phyloP scores from a whole-genome alignment of 768 basidiomycete species.

The Leccinum boreale region DNA sequence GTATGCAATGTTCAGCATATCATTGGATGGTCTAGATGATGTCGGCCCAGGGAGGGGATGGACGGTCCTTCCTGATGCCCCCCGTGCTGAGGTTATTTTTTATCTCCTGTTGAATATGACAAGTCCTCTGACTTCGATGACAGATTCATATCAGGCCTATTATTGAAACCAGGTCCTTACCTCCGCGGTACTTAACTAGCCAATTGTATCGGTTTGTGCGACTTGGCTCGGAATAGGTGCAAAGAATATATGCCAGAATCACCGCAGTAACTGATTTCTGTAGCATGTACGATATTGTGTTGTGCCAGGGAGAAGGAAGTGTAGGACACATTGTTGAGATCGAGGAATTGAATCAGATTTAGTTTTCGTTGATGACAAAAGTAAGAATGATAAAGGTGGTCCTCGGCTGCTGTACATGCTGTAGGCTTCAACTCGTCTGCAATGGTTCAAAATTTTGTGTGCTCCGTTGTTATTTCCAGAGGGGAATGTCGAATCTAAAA shows the following conservation, averaged over 20 bases:
- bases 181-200: rapidly evolving
- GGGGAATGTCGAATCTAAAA: no score
- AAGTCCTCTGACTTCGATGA: not conserved
- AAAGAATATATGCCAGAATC: not conserved
- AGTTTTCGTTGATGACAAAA: no score
- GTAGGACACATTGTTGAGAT: no score
- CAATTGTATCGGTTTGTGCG: not conserved
- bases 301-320: no score
- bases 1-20: not conserved
- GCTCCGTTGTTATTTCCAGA: no score
- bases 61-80: not conserved
- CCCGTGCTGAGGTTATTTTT: not conserved
- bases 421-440: no score
- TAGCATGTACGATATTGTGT: no score
- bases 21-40: no score
- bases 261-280: not conserved
- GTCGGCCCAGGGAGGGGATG: not conserved
- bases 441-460: no score
- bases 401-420: no score
- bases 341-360: no score
- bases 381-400: no score
- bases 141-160: not conserved
- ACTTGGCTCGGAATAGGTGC: not conserved
- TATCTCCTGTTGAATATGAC: not conserved
- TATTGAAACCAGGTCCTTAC: not conserved